These are phyloP conservation scores for Aurinia saxatilis DNA, from an alignment of 345 rosid genomes.

Conservation along the genomic window DNA sequence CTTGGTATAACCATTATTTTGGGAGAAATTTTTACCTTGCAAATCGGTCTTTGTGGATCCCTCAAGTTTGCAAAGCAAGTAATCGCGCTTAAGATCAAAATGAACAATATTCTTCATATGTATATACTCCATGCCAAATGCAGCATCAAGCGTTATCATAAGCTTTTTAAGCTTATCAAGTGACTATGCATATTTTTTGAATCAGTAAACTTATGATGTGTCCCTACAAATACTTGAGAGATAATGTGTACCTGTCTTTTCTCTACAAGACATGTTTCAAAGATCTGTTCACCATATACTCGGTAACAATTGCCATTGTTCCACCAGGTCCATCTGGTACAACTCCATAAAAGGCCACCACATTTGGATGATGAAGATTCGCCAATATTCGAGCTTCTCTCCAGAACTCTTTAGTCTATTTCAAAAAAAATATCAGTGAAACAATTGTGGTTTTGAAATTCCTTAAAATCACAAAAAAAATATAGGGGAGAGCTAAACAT, in stretches of 20 bases:
- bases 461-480: neutral
- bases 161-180: conserved; percentile 78
- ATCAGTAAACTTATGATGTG: conserved; percentile 12
- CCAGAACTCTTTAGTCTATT: conserved; percentile 78
- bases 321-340: conserved; percentile 87
- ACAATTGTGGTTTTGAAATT: neutral
- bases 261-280: conserved; percentile 62
- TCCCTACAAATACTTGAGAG: neutral
- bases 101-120: conserved; percentile 81
- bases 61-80: conserved; percentile 79
- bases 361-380: conserved; percentile 92
- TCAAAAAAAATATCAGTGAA: neutral
- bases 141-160: conserved; percentile 74
- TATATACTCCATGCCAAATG: conserved; percentile 95
- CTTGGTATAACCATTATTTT: neutral
- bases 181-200: conserved; percentile 32
- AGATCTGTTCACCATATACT: conserved; percentile 89
- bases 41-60: conserved; percentile 85
- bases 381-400: conserved; percentile 87
- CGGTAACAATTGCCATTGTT: conserved; percentile 85
- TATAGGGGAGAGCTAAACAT: conserved; percentile 34
- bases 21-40: conserved; percentile 47
- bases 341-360: conserved; percentile 88
- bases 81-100: conserved; percentile 95
- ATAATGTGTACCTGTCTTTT: conserved; percentile 47